Base-by-base conservation (phyloP, 441 rosid genomes). In the Bruguiera hainesii region DNA sequence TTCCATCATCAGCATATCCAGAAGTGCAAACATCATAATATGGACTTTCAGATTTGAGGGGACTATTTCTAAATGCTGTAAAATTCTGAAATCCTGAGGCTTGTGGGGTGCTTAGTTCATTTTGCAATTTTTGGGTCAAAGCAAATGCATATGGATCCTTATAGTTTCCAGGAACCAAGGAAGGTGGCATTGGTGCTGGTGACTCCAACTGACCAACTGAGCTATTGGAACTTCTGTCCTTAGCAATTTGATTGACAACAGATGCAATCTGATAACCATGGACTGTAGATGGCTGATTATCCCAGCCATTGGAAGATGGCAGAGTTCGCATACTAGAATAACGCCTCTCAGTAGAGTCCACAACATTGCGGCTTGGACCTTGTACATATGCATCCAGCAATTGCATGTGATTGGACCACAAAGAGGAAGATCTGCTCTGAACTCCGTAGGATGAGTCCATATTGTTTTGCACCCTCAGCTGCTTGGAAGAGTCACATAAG, bases 261-360 rank as follows among this genome's bases (percentile, higher is more conserved):
- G 97, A 87, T 62, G 85, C 82, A 35, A 90, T 64, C 81, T 84
- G 96, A 82, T 78, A 85, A 60, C 96, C 93, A 66, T 90, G 98
- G 15, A 92, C 80, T 0, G 98, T 89, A 21, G 90, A 92, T 68
- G 97, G 98, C 77, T 87, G 99, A 68, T 79, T 77, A 65, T 83
- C 87, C 88, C 88, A 69, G 61, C 75, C 73, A 68, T 82, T 88
- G 64, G 87, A 71, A 63, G 92, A 79, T 20, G 86, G 82, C 57
- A 79, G 79, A 31, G 78, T 68, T n/a, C 84, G 88, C 83, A 83
- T 51, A 78, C 89, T 83, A 51, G 81, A 83, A 79, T 80, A 85
- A 56, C 84, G 79, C 73, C 84, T 85, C 80, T 89, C 93, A 63
- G 81, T 64, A 67, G 80, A 51, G 65, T 85, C 89, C 60, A 77